Conservation (phyloP, 495 filamentous ascomycete species). For the Tuber umbilicatum region DNA sequence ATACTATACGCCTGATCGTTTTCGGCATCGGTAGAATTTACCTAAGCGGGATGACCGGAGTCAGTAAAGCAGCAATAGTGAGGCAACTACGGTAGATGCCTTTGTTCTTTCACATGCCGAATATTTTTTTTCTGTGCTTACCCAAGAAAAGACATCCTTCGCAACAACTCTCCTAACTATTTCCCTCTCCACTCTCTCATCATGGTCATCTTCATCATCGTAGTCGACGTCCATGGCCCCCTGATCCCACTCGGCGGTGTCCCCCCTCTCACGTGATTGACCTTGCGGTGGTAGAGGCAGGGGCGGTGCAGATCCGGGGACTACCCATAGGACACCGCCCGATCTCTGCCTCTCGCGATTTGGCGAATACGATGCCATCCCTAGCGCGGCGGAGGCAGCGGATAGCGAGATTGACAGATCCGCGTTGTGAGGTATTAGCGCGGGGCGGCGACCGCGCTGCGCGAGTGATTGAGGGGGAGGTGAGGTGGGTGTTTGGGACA, state of each 20-base stretch:
- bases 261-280: constrained; percentile 14
- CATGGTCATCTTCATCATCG: constrained; percentile 21
- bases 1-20: background rate
- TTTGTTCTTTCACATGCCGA: background rate
- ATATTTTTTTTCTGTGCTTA: constrained; percentile 14
- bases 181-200: constrained; percentile 18
- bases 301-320: constrained; percentile 27
- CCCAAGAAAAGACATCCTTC: constrained; percentile 37
- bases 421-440: constrained; percentile 38
- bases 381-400: constrained; percentile 33
- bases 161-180: constrained; percentile 22
- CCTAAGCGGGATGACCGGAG: background rate
- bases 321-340: constrained; percentile 26
- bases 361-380: constrained; percentile 33
- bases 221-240: constrained; percentile 27
- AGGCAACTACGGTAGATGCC: background rate
- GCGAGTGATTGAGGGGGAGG: constrained; percentile 32
- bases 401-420: constrained; percentile 39
- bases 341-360: constrained; percentile 29
- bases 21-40: background rate
- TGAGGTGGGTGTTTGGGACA: constrained; percentile 25
- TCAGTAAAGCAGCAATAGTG: background rate
- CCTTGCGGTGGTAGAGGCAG: constrained; percentile 19
- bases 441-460: constrained; percentile 35
- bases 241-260: constrained; percentile 9